phyloP scores from a whole-genome alignment of 1,284 basidiomycete genomes.

The Tylopilus orsonianus region DNA sequence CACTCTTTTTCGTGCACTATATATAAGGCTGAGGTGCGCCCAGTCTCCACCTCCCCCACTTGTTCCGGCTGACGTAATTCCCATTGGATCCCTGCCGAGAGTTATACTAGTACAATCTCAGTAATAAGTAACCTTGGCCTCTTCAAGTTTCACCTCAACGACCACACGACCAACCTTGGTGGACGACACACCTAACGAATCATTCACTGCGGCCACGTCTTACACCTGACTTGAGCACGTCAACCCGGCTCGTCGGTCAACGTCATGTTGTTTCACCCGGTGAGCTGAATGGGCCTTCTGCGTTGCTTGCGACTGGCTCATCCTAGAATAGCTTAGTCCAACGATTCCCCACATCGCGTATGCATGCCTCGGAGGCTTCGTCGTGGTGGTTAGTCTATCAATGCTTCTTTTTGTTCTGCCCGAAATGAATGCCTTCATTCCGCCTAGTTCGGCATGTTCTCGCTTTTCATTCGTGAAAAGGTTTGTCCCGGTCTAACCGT shows the following conservation, averaged over 20 bases:
- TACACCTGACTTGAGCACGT: background rate
- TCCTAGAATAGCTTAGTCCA: conserved; percentile 58
- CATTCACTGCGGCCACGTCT: conserved; percentile 8
- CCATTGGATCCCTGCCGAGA: conserved; percentile 5
- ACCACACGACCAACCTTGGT: conserved; percentile 4
- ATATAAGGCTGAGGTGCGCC: background rate
- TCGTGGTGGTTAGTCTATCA: conserved; percentile 61
- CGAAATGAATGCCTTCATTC: conserved; percentile 1
- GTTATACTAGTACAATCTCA: background rate
- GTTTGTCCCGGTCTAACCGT: conserved; percentile 37
- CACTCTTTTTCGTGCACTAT: background rate
- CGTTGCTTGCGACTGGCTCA: background rate
- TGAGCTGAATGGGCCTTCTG: conserved; percentile 11
- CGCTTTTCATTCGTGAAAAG: conserved; percentile 88
- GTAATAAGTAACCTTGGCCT: background rate
- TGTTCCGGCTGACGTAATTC: conserved; percentile 17
- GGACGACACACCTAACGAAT: background rate
- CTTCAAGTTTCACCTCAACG: conserved; percentile 4
- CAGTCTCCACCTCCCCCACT: too few species aligned
- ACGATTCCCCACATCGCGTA: conserved; percentile 76
- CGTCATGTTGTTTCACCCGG: conserved; percentile 32
- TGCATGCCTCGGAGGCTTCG: conserved; percentile 82
- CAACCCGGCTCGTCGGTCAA: background rate
- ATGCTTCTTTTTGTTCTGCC: background rate
- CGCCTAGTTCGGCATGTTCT: conserved; percentile 89